phyloP scores from a whole-genome alignment of 1,284 basidiomycete genomes.

The Anthracocystis walkeri region DNA sequence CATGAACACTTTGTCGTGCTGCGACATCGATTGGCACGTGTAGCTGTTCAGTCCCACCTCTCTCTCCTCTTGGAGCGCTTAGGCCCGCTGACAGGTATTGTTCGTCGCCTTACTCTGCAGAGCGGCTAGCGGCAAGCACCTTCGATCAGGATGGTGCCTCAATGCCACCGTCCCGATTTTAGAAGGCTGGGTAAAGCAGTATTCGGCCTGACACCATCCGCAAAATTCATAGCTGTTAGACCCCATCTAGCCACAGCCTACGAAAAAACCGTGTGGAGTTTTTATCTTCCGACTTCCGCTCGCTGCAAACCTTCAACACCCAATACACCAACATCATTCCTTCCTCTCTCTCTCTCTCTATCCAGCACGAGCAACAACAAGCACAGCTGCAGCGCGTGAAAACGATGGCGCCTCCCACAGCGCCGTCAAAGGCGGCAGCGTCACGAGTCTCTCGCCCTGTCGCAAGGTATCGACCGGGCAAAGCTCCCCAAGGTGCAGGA shows the following conservation, averaged over 20 bases:
- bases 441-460: conserved; percentile 54
- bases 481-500: conserved; percentile 54
- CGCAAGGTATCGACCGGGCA: conserved; percentile 66
- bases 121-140: too few relatives aligned
- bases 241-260: not conserved
- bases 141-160: too few relatives aligned
- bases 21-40: too few relatives aligned
- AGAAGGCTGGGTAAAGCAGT: too few relatives aligned
- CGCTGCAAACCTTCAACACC: not conserved
- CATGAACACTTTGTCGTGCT: too few relatives aligned
- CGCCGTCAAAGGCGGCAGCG: conserved; percentile 9
- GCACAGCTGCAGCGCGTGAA: not conserved
- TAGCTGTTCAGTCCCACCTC: too few relatives aligned
- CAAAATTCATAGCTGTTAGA: not conserved
- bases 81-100: too few relatives aligned
- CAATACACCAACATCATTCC: conserved; percentile 2
- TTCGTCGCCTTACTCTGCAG: too few relatives aligned
- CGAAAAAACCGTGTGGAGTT: not conserved
- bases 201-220: too few relatives aligned
- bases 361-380: not conserved
- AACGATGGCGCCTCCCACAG: conserved; percentile 18
- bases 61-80: too few relatives aligned
- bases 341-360: not conserved
- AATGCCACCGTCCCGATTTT: too few relatives aligned
- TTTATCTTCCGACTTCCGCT: conserved; percentile 4